Base-by-base conservation (phyloP, 2,329 filamentous ascomycete genomes). In the Cryphonectria naterciae region DNA sequence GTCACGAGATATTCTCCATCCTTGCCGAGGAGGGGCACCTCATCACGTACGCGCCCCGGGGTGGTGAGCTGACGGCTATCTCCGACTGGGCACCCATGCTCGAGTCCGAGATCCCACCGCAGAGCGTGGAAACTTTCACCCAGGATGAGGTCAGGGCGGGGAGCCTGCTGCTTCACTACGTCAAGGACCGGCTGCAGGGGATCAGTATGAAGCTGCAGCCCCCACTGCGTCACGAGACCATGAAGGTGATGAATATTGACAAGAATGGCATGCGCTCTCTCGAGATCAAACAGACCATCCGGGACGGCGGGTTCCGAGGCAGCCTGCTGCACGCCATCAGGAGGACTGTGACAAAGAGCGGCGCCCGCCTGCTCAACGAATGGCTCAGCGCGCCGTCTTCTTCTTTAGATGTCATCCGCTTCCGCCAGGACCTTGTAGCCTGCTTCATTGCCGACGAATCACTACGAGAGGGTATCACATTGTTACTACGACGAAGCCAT, bases 341-440 rank as follows among this genome's bases (percentile, higher is more conserved):
- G 72, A 89, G 92, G 68, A 99, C 96, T 0, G 93, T 94, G 22
- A 99, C 96, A 0, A 97, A 95, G 78, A 95, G 95, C 75, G 96
- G 96, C 68, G 91, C 94, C 32, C 88, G 96, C 56, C 85, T 98
- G 65, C 85, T 99, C 8, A 91, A 91, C 73, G 91, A 94, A 75
- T 94, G 96, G 85, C 83, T 99, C n/a, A 90, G 92, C 65, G 91
- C 94, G 0, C 96, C 96, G 0, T 98, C 95, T 0, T 96, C 95
- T n/a, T 97, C 92, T 11, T 81, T 97, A 5, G 83, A 89, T 6
- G 87, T 91, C 3, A 98, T 99, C 75, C 91, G 92, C 74, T 85
- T 88, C 70, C 89, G 96, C 4, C 89, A 97, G 64, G 91, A 98
- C 76, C 85, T 98, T 0, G 94, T 98, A 4, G 87, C 92, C 28